Evolutionary conservation across 805 yeast genomes (phyloP).

Genomic region (Candida tallmaniae): DNA sequence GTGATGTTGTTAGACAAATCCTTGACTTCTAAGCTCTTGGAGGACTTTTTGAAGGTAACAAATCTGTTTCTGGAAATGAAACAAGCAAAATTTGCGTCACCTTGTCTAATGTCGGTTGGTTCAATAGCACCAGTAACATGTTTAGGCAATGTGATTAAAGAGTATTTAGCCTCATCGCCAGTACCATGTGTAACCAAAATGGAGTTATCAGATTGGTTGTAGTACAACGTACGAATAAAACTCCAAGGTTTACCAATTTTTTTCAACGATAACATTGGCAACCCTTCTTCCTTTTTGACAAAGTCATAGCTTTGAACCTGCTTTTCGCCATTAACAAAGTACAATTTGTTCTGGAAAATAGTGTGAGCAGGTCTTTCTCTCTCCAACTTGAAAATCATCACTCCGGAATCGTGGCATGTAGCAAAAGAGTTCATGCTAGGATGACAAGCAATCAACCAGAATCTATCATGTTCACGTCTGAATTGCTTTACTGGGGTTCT

Average conservation of each 20-base stretch:
- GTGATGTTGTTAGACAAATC: constrained; percentile 81
- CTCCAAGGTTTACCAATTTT: constrained; percentile 84
- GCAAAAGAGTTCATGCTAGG: constrained; percentile 91
- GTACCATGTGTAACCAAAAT: constrained; percentile 78
- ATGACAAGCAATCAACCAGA: constrained; percentile 89
- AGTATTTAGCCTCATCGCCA: constrained; percentile 62
- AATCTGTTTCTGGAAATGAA: constrained; percentile 95
- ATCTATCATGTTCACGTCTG: constrained; percentile 88
- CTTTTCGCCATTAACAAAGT: constrained; percentile 76
- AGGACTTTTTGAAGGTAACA: constrained; percentile 65
- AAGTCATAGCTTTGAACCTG: constrained; percentile 81
- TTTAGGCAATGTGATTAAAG: constrained; percentile 73
- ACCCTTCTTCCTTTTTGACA: constrained; percentile 54
- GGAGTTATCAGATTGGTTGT: constrained; percentile 89
- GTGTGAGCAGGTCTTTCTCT: constrained; percentile 95
- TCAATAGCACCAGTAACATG: constrained; percentile 92
- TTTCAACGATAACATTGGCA: constrained; percentile 80
- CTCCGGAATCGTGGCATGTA: constrained; percentile 95
- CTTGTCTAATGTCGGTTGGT: constrained; percentile 74
- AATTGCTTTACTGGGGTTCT: constrained; percentile 92
- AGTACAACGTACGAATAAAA: constrained; percentile 77
- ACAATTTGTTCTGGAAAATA: constrained; percentile 65
- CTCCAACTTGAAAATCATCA: constrained; percentile 94
- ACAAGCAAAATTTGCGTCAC: constrained; percentile 79
- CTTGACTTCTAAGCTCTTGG: constrained; percentile 71